Conservation (phyloP, 1,284 basidiomycete genomes). For the Crepidotus sp. region DNA sequence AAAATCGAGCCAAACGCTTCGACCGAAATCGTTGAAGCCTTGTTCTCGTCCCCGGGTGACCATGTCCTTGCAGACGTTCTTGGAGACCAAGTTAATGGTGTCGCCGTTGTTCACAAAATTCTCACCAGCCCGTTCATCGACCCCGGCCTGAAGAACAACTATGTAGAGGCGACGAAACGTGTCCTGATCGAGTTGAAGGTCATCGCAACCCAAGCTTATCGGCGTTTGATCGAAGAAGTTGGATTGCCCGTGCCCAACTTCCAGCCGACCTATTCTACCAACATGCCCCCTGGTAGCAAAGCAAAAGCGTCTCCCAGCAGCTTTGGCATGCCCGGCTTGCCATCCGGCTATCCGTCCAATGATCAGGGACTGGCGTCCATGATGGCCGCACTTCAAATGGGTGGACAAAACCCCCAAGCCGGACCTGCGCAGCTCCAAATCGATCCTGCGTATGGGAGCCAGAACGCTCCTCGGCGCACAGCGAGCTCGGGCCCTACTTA, state of each 20-base stretch:
- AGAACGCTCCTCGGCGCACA: conserved; percentile 34
- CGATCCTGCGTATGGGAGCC: conserved; percentile 47
- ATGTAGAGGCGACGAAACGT: conserved; percentile 80
- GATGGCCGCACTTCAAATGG: conserved; percentile 84
- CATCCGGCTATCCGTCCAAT: conserved; percentile 68
- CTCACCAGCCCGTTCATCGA: conserved; percentile 80
- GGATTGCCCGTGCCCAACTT: conserved; percentile 83
- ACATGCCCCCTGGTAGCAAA: conserved; percentile 55
- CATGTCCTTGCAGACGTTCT: conserved; percentile 90
- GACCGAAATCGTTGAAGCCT: conserved; percentile 69
- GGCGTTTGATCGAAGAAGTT: conserved; percentile 88
- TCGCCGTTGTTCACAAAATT: conserved; percentile 90
- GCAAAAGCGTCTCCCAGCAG: conserved; percentile 49
- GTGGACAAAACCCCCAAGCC: conserved; percentile 72
- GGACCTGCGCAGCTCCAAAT: conserved; percentile 67
- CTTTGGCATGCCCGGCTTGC: conserved; percentile 62
- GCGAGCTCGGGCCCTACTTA: conserved; percentile 45
- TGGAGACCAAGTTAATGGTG: conserved; percentile 91
- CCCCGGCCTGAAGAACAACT: conserved; percentile 54
- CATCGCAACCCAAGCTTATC: conserved; percentile 86
- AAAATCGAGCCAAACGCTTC: conserved; percentile 83
- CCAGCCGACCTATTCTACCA: conserved; percentile 66
- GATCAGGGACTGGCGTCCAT: conserved; percentile 78
- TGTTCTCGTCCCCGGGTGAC: conserved; percentile 80
- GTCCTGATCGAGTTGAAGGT: conserved; percentile 85